Evolutionary conservation across 352 stramenopile genomes (phyloP).

Genomic region (Thalassiosira hispida): DNA sequence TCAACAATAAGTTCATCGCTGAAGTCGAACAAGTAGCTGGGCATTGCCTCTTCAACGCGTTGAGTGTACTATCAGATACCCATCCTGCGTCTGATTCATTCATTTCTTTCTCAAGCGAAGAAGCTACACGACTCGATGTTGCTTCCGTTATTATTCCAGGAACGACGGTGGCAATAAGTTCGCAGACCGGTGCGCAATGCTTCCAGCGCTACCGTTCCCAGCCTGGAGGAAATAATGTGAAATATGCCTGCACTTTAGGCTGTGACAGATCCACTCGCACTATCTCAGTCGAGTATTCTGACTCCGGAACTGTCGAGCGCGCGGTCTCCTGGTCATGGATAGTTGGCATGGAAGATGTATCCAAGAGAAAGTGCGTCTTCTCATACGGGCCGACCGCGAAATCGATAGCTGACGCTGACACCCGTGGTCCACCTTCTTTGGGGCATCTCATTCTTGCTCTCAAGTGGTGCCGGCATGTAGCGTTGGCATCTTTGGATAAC

Average conservation of each 20-base stretch:
- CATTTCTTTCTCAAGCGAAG: conserved; percentile 54
- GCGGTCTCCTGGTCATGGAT: conserved; percentile 54
- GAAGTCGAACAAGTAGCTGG: conserved; percentile 56
- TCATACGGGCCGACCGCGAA: conserved; percentile 52
- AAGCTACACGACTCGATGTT: conserved; percentile 48
- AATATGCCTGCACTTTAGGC: conserved; percentile 53
- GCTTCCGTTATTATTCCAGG: conserved; percentile 60
- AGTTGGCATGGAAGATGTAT: conserved; percentile 66
- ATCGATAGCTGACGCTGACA: conserved; percentile 47
- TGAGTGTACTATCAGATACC: conserved; percentile 62
- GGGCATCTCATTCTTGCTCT: conserved; percentile 73
- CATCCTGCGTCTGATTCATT: conserved; percentile 69
- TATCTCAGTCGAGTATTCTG: conserved; percentile 54
- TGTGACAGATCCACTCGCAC: conserved; percentile 58
- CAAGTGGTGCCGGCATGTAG: conserved; percentile 67
- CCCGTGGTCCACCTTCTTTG: conserved; percentile 28
- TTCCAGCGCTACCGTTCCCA: conserved; percentile 17
- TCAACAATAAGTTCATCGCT: conserved; percentile 70
- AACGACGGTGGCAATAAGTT: conserved; percentile 55
- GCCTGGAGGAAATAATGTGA: conserved; percentile 12
- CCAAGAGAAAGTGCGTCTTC: conserved; percentile 44
- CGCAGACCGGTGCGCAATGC: conserved; percentile 17
- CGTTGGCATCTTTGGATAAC: conserved; percentile 18
- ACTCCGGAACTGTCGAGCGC: conserved; percentile 25
- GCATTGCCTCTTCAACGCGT: conserved; percentile 57